Base-by-base conservation (phyloP, 2,329 filamentous ascomycete genomes). In the Cercospora sp. region DNA sequence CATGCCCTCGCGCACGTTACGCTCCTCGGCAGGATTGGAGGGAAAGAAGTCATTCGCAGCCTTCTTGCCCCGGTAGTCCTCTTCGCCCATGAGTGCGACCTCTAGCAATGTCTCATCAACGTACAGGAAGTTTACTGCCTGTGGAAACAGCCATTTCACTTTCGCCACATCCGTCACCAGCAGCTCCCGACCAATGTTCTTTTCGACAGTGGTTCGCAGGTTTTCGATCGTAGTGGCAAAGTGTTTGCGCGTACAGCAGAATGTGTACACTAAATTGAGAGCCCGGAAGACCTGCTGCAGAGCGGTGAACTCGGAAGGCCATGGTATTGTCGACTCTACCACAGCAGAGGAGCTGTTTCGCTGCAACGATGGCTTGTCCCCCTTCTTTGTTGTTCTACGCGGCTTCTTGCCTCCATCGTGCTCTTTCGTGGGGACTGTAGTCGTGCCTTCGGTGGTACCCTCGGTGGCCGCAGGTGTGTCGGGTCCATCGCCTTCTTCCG, bases 241-340 rank as follows among this genome's bases (percentile, higher is more conserved):
- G 75, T 98, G 92, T 77, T 97, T 97, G 57, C 95, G 89, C 1
- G 94, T 94, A 77, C 90, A 95, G 81, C 93, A 97, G 77, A 99
- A 98, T 0, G 95, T 98, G 75, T 93, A 97, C 0, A 98, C 93
- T 1, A 98, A 82, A 74, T 97, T 99, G 68, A 99, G 82, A 1
- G 95, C 94, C 69, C 89, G 87, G 78, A 98, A 91, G 0, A 90
- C 91, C 77, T 90, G 89, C 28, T 90, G 88, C 8, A 98, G 85
- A 51, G 84, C 83, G 66, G 88, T 90, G 79, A 98, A 92, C 57
- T 86, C 83, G 1, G 87, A 85, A 0, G 94, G 93, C 93, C 94
- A 97, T 51, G 86, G 85, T 61, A 85, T 82, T 1, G 83, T 77
- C 1, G 83, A 80, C 71, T 86, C 84, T n/a, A 86, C 80, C 0